phyloP scores from a whole-genome alignment of 2,329 filamentous ascomycete genomes.

The Aspergillus chevalieri region DNA sequence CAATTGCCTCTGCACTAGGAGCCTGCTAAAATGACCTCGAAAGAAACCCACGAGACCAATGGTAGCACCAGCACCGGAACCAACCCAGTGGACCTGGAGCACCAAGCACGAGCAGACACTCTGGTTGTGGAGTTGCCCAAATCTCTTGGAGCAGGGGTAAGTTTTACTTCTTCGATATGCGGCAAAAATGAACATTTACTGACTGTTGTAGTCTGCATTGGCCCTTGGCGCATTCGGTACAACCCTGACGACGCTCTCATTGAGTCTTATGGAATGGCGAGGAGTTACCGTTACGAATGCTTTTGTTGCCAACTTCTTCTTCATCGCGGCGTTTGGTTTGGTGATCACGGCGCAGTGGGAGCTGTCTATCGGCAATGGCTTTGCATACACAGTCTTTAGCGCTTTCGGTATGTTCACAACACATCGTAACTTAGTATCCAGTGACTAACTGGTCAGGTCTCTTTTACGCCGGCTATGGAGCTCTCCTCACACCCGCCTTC shows the following conservation, averaged over 20 bases:
- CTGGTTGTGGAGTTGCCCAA: slow-evolving; percentile 3
- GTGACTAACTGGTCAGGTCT: slow-evolving; percentile 32
- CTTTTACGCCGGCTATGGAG: slow-evolving; percentile 47
- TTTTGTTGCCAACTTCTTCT: slow-evolving; percentile 52
- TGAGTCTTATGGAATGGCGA: slow-evolving; percentile 52
- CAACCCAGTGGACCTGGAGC: neutral
- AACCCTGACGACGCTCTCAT: slow-evolving; percentile 49
- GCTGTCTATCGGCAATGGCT: slow-evolving; percentile 47
- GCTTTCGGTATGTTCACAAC: slow-evolving; percentile 43
- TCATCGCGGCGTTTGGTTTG: slow-evolving; percentile 46
- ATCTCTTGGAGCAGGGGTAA: slow-evolving; percentile 18
- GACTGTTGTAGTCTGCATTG: slow-evolving; percentile 36
- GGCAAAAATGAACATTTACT: neutral
- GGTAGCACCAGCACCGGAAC: no score
- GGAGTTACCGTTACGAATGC: slow-evolving; percentile 47
- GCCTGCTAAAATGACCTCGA: no score
- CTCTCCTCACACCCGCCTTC: slow-evolving; percentile 44
- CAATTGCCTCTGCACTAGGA: no score
- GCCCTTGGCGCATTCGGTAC: slow-evolving; percentile 51
- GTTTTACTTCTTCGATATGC: neutral
- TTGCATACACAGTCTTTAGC: slow-evolving; percentile 49
- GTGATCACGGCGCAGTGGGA: slow-evolving; percentile 54
- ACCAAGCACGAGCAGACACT: neutral
- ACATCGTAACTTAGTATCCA: neutral
- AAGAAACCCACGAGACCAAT: no score